phyloP scores from a whole-genome alignment of 352 stramenopile species.

The Thraustochytrium striatum region DNA sequence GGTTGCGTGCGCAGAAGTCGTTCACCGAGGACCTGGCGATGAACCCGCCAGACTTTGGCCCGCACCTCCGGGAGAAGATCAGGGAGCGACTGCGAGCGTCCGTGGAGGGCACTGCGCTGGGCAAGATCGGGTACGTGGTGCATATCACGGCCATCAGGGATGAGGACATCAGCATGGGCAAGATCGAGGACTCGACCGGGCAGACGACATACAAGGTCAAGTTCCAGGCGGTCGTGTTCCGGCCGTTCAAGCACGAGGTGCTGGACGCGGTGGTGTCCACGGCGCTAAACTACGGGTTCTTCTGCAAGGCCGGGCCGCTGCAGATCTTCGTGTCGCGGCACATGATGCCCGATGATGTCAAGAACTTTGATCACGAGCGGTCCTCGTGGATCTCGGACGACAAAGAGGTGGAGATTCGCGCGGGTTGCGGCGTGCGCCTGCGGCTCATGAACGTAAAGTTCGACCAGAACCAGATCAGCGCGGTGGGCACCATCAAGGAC shows the following conservation, averaged over 20 bases:
- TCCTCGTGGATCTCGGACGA: slow-evolving; percentile 95
- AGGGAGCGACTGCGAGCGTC: slow-evolving; percentile 89
- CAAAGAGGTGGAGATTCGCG: slow-evolving; percentile 92
- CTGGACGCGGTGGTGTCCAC: slow-evolving; percentile 92
- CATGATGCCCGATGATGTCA: slow-evolving; percentile 84
- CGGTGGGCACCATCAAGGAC: slow-evolving; percentile 95
- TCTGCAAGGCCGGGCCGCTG: slow-evolving; percentile 88
- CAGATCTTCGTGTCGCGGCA: slow-evolving; percentile 94
- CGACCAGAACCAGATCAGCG: slow-evolving; percentile 93
- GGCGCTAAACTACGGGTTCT: slow-evolving; percentile 93
- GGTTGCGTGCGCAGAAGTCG: slow-evolving; percentile 36
- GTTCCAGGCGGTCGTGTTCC: slow-evolving; percentile 91
- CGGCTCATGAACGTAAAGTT: slow-evolving; percentile 94
- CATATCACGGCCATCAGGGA: slow-evolving; percentile 91
- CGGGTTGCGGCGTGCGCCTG: slow-evolving; percentile 87
- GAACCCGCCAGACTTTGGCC: slow-evolving; percentile 90
- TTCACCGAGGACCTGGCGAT: slow-evolving; percentile 79
- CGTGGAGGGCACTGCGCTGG: slow-evolving; percentile 90
- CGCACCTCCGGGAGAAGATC: slow-evolving; percentile 91
- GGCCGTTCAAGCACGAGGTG: slow-evolving; percentile 95
- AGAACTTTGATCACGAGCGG: slow-evolving; percentile 90
- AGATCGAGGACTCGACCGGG: slow-evolving; percentile 95
- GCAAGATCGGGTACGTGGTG: slow-evolving; percentile 93
- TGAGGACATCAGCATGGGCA: slow-evolving; percentile 89
- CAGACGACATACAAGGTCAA: slow-evolving; percentile 92